Evolutionary conservation across 148 eudicot species (phyloP).

Genomic region (Pouteria glomerata): DNA sequence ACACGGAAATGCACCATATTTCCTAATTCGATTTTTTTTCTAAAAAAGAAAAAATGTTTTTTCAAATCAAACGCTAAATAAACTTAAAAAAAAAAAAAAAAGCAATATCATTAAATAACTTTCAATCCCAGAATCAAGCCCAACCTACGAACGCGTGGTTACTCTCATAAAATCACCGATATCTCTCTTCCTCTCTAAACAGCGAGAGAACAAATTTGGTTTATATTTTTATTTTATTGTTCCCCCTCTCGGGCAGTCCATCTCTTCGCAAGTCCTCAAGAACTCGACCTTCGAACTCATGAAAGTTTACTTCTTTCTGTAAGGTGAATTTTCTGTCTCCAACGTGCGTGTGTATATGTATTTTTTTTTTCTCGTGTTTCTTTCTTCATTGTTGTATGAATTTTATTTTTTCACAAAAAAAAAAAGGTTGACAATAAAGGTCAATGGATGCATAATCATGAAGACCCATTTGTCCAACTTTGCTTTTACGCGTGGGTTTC

Average conservation of each 20-base stretch:
- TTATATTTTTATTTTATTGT: neutral
- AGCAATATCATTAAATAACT: neutral
- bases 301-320: neutral
- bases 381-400: neutral
- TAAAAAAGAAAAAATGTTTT: neutral
- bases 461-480: constrained; percentile 1
- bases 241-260: neutral
- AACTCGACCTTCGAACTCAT: neutral
- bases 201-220: neutral
- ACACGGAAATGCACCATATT: neutral
- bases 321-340: neutral
- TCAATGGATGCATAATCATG: neutral
- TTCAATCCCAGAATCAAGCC: neutral
- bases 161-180: neutral
- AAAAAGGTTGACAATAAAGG: constrained; percentile 1
- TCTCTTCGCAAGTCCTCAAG: neutral
- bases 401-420: neutral
- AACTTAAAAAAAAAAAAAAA: neutral
- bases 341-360: neutral
- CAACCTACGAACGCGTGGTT: neutral
- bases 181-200: neutral
- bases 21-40: neutral
- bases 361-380: neutral
- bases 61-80: too few species aligned
- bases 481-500: constrained; percentile 4